phyloP scores from a whole-genome alignment of 2,329 filamentous ascomycete genomes.

The Fusarium multiceps region DNA sequence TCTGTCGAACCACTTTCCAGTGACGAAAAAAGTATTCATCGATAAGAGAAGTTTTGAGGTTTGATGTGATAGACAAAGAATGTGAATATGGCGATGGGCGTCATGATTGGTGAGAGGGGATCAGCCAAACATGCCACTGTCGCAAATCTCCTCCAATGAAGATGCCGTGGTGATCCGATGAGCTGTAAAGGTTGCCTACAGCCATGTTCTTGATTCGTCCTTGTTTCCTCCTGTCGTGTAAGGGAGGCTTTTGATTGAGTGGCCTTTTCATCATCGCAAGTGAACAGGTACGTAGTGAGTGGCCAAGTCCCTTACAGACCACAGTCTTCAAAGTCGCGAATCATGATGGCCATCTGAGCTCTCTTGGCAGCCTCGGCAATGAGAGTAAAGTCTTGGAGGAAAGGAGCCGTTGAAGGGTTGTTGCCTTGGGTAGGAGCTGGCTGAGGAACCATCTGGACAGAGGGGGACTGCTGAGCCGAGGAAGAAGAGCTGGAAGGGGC shows the following conservation, averaged over 20 bases:
- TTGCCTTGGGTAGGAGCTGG: slow-evolving; percentile 48
- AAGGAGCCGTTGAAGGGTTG: slow-evolving; percentile 63
- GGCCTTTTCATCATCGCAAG: not conserved
- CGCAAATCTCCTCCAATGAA: slow-evolving; percentile 10
- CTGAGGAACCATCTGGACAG: slow-evolving; percentile 43
- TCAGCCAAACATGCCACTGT: slow-evolving; percentile 25
- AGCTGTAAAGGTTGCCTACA: not conserved
- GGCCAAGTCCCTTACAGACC: slow-evolving; percentile 58
- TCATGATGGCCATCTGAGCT: slow-evolving; percentile 88
- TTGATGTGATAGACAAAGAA: slow-evolving; percentile 21
- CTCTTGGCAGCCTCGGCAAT: slow-evolving; percentile 93
- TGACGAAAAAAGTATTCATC: slow-evolving; percentile 11
- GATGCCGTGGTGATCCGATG: slow-evolving; percentile 8
- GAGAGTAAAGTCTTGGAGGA: slow-evolving; percentile 84
- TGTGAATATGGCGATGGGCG: slow-evolving; percentile 3
- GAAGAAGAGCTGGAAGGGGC: slow-evolving; percentile 49
- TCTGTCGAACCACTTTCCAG: slow-evolving; percentile 36
- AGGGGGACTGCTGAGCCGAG: slow-evolving; percentile 49
- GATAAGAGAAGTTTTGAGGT: slow-evolving; percentile 16
- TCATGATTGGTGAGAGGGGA: slow-evolving; percentile 21
- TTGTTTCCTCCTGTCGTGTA: not conserved
- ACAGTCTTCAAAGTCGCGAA: slow-evolving; percentile 84
- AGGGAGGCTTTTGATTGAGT: not conserved
- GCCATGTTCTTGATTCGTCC: not conserved
- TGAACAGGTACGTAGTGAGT: not conserved